phyloP scores from a whole-genome alignment of 202 grass and related monocot species.

The Hordeum pubiflorum region DNA sequence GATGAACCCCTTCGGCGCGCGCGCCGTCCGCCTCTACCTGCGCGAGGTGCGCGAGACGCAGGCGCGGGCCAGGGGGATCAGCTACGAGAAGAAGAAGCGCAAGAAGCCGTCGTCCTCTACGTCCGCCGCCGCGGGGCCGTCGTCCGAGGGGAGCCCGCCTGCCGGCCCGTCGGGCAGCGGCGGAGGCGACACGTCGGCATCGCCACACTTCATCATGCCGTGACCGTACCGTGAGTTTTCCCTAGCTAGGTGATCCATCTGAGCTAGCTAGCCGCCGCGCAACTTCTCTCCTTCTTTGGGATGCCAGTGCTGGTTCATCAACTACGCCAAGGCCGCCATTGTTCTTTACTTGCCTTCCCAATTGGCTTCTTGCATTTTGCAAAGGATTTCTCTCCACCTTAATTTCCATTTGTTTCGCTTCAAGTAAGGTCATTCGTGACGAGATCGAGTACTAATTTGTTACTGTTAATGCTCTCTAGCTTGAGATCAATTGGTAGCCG shows the following conservation, averaged over 20 bases:
- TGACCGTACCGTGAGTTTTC: constrained; percentile 52
- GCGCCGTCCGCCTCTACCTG: constrained; percentile 82
- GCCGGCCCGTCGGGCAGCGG: constrained; percentile 25
- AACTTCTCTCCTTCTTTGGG: constrained; percentile 24
- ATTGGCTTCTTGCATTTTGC: constrained; percentile 37
- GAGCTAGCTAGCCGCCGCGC: background rate
- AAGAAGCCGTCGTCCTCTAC: constrained; percentile 51
- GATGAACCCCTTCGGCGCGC: constrained; percentile 85
- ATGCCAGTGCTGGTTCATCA: background rate
- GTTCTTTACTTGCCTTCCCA: background rate
- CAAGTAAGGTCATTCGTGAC: constrained; percentile 13
- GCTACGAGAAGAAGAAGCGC: constrained; percentile 98
- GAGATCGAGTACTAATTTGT: constrained; percentile 30
- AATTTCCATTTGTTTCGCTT: constrained; percentile 5
- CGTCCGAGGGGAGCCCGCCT: constrained; percentile 49
- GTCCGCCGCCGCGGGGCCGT: constrained; percentile 20
- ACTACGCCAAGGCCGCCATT: constrained; percentile 23
- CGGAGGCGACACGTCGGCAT: constrained; percentile 27
- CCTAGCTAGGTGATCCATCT: constrained; percentile 2
- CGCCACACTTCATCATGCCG: constrained; percentile 47
- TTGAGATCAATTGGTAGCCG: background rate
- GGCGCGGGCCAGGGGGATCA: constrained; percentile 77
- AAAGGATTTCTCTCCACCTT: constrained; percentile 15
- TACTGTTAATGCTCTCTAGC: constrained; percentile 7
- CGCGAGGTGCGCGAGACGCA: constrained; percentile 90